Evolutionary conservation across 2,329 filamentous ascomycete genomes (phyloP).

Genomic region (Bipolaris victoriae): DNA sequence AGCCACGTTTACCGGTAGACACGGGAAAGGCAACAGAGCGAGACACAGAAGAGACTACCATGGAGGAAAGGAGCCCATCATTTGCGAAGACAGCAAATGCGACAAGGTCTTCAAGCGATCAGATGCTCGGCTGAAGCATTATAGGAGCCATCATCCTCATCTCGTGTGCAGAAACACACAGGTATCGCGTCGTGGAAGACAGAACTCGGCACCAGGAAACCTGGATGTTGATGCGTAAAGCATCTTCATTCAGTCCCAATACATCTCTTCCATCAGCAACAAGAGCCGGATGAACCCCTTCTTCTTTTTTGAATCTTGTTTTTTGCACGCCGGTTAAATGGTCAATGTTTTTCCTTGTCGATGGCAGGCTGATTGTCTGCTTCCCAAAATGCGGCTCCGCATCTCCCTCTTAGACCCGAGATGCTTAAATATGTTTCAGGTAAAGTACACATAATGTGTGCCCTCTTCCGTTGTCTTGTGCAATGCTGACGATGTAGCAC

Average conservation of each 20-base stretch:
- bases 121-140: constrained; percentile 5
- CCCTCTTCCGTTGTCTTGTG: not conserved
- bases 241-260: not conserved
- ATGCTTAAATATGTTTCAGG: not conserved
- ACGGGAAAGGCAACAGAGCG: not conserved
- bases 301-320: no score
- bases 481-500: not conserved
- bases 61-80: no score
- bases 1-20: not conserved
- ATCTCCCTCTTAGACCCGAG: no score
- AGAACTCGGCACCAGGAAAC: no score
- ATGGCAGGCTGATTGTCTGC: no score
- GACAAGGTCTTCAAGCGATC: not conserved
- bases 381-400: no score
- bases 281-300: no score
- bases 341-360: no score
- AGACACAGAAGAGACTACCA: not conserved
- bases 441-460: not conserved
- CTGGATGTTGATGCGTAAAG: not conserved
- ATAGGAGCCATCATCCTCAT: not conserved
- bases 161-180: not conserved
- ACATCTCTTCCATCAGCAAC: no score
- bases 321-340: no score
- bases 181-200: not conserved
- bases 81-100: not conserved